Base-by-base conservation (phyloP, 139 green algal species). In the Trebouxia sp. region DNA sequence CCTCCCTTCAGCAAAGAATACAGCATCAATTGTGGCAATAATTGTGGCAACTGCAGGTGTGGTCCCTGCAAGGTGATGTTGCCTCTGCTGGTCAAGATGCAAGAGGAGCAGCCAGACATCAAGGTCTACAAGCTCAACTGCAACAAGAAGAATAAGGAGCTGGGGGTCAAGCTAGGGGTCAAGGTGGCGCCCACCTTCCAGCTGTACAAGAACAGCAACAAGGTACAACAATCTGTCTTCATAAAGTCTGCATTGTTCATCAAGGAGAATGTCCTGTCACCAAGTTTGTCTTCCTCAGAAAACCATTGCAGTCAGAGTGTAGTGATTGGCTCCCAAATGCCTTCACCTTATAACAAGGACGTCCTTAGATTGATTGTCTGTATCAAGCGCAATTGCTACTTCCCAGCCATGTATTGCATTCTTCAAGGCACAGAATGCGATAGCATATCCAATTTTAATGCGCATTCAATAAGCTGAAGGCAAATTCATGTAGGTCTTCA, bases 51-150 rank as follows among this genome's bases (percentile, higher is more conserved):
- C 42, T 74, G 35, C 85, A 89, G 88, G 90, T 94, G 90, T 39
- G 90, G 91, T 9, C 91, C 91, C 5, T 95, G 91, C 89, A 95
- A 95, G 83, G 77, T 95, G 48, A 96, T 96, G 74, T 87, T 92
- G 78, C 92, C 92, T 14, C 82, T 90, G 67, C 91, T 96, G 78
- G 76, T 86, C 42, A 80, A 92, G 76, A 82, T 93, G 70, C n/a
- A 78, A 3, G 78, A 85, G n/a, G 85, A 65, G 17, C 37, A 83
- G 76, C 37, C 67, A 5, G 79, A 88, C 28, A 86, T 93, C 30
- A 83, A 81, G 47, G 84, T 95, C 30, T 82, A 90, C 43, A 96
- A 96, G 80, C 91, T 96, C 82, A 91, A 96, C 79, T 94, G 90
- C 88, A 96, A 93, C 78, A 92, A 92, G 79, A 41, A 88, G 15